These are phyloP conservation scores for Cyberlindnera nakhonratchasimensis DNA, from an alignment of 805 yeast species.

Conservation along the genomic window DNA sequence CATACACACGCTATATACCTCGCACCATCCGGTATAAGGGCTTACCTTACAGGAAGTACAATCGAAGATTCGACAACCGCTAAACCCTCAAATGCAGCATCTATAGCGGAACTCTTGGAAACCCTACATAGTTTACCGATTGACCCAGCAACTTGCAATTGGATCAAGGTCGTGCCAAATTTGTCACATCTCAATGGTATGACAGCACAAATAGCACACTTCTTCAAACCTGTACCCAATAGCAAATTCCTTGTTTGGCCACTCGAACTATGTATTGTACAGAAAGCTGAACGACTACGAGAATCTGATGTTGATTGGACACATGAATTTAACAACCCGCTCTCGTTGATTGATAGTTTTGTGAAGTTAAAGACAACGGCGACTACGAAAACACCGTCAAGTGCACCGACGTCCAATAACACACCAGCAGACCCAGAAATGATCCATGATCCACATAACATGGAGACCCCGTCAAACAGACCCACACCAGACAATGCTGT, in stretches of 20 bases:
- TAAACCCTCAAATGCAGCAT: constrained; percentile 41
- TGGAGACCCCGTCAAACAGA: constrained; percentile 10
- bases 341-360: constrained; percentile 38
- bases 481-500: constrained; percentile 9
- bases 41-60: constrained; percentile 36
- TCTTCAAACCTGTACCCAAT: constrained; percentile 47
- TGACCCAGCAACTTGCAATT: constrained; percentile 29
- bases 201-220: constrained; percentile 59
- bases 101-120: constrained; percentile 35
- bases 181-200: constrained; percentile 64
- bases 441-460: constrained; percentile 1
- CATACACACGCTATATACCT: constrained; percentile 41
- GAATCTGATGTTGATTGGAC: neutral
- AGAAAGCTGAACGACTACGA: constrained; percentile 33
- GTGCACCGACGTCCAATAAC: constrained; percentile 25
- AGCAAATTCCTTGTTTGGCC: constrained; percentile 72
- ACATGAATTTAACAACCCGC: constrained; percentile 20
- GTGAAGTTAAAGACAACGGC: constrained; percentile 37
- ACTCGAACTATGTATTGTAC: constrained; percentile 58
- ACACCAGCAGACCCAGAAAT: constrained; percentile 22
- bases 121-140: constrained; percentile 33
- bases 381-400: constrained; percentile 35
- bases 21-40: constrained; percentile 55
- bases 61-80: constrained; percentile 34
- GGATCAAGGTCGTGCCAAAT: constrained; percentile 71